phyloP scores from a whole-genome alignment of 2,329 filamentous ascomycete genomes.

The Botryotinia calthae region DNA sequence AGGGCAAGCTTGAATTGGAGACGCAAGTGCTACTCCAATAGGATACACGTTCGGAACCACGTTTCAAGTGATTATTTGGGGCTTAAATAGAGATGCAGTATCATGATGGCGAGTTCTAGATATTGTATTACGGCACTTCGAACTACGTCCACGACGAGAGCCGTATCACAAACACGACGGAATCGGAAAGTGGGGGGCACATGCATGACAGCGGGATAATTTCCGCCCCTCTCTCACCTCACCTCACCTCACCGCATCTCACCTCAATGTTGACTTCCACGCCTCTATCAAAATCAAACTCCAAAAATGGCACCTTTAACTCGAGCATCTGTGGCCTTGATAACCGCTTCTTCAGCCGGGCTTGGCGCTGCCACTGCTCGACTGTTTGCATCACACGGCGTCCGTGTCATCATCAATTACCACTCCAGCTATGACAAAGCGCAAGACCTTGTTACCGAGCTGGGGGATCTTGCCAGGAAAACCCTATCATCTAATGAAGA shows the following conservation, averaged over 20 bases:
- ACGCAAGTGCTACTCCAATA: not conserved
- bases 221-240: not conserved
- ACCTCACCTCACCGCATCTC: not conserved
- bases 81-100: not conserved
- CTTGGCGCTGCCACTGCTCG: slow-evolving; percentile 67
- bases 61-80: not conserved
- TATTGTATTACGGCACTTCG: not conserved
- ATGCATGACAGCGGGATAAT: not conserved
- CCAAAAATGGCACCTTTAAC: not conserved
- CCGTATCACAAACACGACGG: not conserved
- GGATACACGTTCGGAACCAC: not conserved
- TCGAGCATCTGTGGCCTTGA: slow-evolving; percentile 40
- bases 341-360: slow-evolving; percentile 58
- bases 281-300: not conserved
- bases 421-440: slow-evolving; percentile 59
- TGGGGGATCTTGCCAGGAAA: slow-evolving; percentile 41
- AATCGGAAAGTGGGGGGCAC: not conserved
- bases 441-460: slow-evolving; percentile 53
- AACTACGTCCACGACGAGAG: not conserved
- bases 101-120: not conserved
- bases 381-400: slow-evolving; percentile 66
- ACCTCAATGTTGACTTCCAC: not conserved
- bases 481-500: not conserved
- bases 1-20: not conserved
- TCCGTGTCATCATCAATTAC: slow-evolving; percentile 74